These are phyloP conservation scores for Melanogaster broomeanus DNA, from an alignment of 768 basidiomycete genomes.

Conservation along the genomic window DNA sequence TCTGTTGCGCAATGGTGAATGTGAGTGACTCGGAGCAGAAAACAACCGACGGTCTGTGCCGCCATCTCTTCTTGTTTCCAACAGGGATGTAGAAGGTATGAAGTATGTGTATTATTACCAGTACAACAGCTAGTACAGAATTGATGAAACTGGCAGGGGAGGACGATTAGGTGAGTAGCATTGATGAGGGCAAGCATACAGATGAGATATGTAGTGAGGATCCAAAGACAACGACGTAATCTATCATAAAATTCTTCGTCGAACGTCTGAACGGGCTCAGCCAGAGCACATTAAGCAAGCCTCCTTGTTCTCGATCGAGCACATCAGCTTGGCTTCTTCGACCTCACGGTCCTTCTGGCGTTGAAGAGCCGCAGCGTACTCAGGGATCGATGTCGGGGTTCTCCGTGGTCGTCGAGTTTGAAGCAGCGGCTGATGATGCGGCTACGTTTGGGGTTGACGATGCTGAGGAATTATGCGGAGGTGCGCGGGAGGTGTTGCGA, in stretches of 20 bases:
- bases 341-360: slow-evolving; percentile 71
- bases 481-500: slow-evolving; percentile 10
- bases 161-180: not conserved
- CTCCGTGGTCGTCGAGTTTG: slow-evolving; percentile 25
- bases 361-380: slow-evolving; percentile 77
- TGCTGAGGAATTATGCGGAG: slow-evolving; percentile 36
- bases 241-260: not conserved
- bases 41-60: too few relatives aligned
- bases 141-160: not conserved
- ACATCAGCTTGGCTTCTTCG: slow-evolving; percentile 79
- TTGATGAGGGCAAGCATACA: slow-evolving; percentile 4
- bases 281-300: slow-evolving; percentile 93
- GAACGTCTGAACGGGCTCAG: slow-evolving; percentile 32
- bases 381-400: slow-evolving; percentile 54
- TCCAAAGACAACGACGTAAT: slow-evolving; percentile 1
- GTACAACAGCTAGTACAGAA: slow-evolving; percentile 24
- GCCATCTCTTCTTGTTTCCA: too few relatives aligned
- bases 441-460: slow-evolving; percentile 11
- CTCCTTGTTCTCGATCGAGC: slow-evolving; percentile 92
- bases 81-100: too few relatives aligned
- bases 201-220: not conserved
- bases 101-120: too few relatives aligned
- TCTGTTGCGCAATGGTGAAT: too few relatives aligned
- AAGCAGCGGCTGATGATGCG: slow-evolving; percentile 6
- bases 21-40: too few relatives aligned